Evolutionary conservation across 2,329 filamentous ascomycete species (phyloP), one percentile per base, ranked within the genome.

Genomic region (Diaporthe sp.): DNA sequence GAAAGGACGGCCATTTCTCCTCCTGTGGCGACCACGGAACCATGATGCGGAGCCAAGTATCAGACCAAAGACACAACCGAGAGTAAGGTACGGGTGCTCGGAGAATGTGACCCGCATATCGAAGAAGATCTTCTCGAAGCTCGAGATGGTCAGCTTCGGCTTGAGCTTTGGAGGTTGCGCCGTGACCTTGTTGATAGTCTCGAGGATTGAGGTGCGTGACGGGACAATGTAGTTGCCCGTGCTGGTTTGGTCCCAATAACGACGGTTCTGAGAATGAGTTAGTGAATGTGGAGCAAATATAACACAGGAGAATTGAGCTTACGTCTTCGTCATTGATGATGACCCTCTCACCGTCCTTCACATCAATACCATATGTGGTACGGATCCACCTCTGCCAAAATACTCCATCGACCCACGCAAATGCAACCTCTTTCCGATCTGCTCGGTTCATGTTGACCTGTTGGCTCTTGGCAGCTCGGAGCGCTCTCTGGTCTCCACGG

Each of bases 341-440:
- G 73, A 99, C 94, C 77, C 95, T 92, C 84, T 98, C 97, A 65
- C 96, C 96, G 77, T 97, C 92, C 81, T 90, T 92, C 77, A 97
- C 92, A 79, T 97, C 94, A 79, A 98, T 94, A 73, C 96, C 96
- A 81, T 98, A 99, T 0, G 96, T 98, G n/a, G 93, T 96, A 79
- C 94, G 91, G 78, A 99, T 92, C 97, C 97, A 99, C 77, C 96
- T 91, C 84, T 98, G 96, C 97, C 97, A 99, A 84, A 98, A 98
- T 10, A 95, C 91, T 69, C 96, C 95, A 82, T 99, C 97, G 17
- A 98, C 95, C 97, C 97, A 99, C 17, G 97, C 97, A 84, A 99
- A 99, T 12, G 92, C 91, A 57, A 98, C 95, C 82, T 98, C 94
- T 83, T 96, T 98, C 79, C 93, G 93, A 81, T 95, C 92, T 71